A percentile compares a stretch with the other conserved stretches of the same genome.
Conservation (phyloP, 2,329 filamentous ascomycete genomes). For the Calycina marina region DNA sequence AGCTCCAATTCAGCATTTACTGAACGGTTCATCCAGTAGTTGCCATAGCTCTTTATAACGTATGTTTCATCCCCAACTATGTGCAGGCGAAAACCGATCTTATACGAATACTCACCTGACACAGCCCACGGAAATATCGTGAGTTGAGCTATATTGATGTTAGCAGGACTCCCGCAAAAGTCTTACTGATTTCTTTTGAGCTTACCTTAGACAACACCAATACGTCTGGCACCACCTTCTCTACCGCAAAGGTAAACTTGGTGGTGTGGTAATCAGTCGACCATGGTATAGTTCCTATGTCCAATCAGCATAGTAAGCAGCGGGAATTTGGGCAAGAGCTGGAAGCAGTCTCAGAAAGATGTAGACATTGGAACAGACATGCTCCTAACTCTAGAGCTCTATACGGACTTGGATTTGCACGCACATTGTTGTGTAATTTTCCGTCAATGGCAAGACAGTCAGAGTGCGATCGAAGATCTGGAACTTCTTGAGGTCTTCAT, state of each 20-base stretch:
- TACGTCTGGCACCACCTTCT: constrained; percentile 36
- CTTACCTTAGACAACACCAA: constrained; percentile 45
- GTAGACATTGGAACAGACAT: too few species aligned
- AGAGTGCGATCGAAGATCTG: constrained; percentile 43
- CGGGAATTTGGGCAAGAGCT: too few species aligned
- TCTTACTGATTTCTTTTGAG: not conserved
- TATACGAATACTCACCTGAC: constrained; percentile 40
- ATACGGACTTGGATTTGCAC: too few species aligned
- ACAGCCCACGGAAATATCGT: constrained; percentile 45
- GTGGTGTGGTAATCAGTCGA: constrained; percentile 42
- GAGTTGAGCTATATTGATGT: constrained; percentile 34
- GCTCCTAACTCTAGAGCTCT: too few species aligned
- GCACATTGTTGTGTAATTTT: constrained; percentile 46
- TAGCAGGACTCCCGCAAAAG: constrained; percentile 21
- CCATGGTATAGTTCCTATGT: too few species aligned
- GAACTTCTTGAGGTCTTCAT: constrained; percentile 46
- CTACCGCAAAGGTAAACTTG: constrained; percentile 43
- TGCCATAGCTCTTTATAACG: constrained; percentile 39
- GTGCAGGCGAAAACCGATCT: constrained; percentile 34
- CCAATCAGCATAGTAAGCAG: too few species aligned
- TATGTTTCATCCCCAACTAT: constrained; percentile 39
- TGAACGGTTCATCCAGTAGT: constrained; percentile 39
- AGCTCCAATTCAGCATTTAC: constrained; percentile 43
- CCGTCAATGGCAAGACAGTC: constrained; percentile 46
- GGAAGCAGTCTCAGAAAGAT: too few species aligned